Evolutionary conservation across 2,329 filamentous ascomycete species (phyloP).

Genomic region (Aspergillus tamarii): DNA sequence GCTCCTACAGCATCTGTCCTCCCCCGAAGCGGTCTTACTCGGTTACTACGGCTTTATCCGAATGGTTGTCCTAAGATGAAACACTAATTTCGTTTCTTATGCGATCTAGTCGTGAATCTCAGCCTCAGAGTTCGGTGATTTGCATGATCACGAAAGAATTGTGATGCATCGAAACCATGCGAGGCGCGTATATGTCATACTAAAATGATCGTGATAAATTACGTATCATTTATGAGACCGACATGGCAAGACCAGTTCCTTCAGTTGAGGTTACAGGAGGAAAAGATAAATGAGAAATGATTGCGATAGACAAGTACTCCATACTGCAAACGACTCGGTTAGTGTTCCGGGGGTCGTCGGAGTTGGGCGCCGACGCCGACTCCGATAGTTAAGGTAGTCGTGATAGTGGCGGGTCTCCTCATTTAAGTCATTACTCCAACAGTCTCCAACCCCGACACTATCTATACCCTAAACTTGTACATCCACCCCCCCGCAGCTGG

Average conservation of each 20-base stretch:
- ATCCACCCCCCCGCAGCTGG: not conserved
- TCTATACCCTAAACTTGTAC: not conserved
- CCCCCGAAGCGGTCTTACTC: not conserved
- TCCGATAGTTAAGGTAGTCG: not conserved
- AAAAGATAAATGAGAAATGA: not conserved
- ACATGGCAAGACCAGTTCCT: not conserved
- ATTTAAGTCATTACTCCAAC: not conserved
- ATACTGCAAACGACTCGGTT: not conserved
- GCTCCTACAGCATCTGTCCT: not conserved
- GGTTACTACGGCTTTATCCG: not conserved
- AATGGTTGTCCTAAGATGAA: not conserved
- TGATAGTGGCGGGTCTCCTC: not conserved
- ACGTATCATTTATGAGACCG: not conserved
- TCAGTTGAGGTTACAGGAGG: not conserved
- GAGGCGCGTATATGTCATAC: not conserved
- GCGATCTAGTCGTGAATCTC: not conserved
- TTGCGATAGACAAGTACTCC: too few relatives aligned
- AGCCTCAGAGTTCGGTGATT: not conserved
- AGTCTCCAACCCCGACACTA: conserved; percentile 8
- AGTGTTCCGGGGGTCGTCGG: not conserved
- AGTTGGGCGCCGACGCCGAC: not conserved
- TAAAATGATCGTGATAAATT: not conserved
- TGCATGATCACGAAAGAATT: not conserved
- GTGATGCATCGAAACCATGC: not conserved
- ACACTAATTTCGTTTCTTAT: not conserved